Evolutionary conservation across 148 eudicot genomes (phyloP), one percentile per base, ranked within the genome.

Genomic region (Spergularia bocconei): DNA sequence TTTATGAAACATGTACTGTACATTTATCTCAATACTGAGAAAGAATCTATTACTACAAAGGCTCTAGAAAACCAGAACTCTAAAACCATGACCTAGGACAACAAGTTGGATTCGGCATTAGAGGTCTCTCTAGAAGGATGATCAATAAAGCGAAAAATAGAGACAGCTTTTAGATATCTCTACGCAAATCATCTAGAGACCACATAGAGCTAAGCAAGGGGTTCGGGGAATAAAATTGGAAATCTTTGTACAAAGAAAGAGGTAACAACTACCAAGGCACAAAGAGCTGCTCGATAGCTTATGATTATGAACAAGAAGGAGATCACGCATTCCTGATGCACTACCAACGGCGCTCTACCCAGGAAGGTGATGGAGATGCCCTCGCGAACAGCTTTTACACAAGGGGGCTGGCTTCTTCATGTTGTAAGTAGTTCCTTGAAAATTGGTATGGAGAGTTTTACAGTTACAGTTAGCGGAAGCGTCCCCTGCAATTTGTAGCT

Each of bases 401-500:
- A n/a, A 2, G 16, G 25, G 41, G 48, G 44, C 16, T 6, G 17
- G 10, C 44, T 36, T 20, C 41, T 17, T 48, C 71, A 23, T 9
- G 21, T 67, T 12, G 19, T 12, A 17, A 50, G 11, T 69, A 54
- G 47, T 19, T 70, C 60, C 60, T 51, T 50, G 57, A 54, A 25
- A 58, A 23, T 59, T 21, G 74, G 56, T 23, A 38, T 14, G 14
- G 50, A 19, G 19, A 59, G 20, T 36, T 65, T 47, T 57, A 36
- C 48, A 50, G 52, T 57, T 20, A 10, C 15, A 19, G 47, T 86
- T 80, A 90, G 72, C 84, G 76, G 78, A 94, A 81, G 16, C 87
- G 87, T 12, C 96, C 96, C 78, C 87, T 87, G 85, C 99, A 95
- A 70, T 78, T 87, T n/a, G 87, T 72, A 69, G 96, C 75, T 73